Percentiles rank a stretch among this genome's conserved stretches.
These are phyloP conservation scores for Mycena venus DNA, from an alignment of 768 basidiomycete genomes.

Conservation along the genomic window DNA sequence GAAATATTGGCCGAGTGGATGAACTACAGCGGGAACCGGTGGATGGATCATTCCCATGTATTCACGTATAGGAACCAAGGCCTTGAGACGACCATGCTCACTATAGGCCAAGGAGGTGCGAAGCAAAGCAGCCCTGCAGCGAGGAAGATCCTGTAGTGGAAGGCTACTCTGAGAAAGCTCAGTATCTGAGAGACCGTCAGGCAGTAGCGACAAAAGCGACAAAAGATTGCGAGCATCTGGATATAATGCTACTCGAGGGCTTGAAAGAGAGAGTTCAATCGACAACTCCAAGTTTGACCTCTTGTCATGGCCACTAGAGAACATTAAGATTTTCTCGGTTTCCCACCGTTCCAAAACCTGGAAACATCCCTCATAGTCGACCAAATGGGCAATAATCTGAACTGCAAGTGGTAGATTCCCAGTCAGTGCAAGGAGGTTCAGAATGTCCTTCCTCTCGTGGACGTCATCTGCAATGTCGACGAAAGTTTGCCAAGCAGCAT, in stretches of 20 bases:
- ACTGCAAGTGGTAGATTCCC: slow-evolving; percentile 18
- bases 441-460: not conserved
- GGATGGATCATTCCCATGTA: not conserved
- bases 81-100: not conserved
- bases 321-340: not conserved
- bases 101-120: slow-evolving; percentile 7
- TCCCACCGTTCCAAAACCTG: not conserved
- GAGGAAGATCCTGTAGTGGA: not conserved
- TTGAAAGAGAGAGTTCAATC: slow-evolving; percentile 13
- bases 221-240: not conserved
- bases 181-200: slow-evolving; percentile 1
- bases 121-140: not conserved
- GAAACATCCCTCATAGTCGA: not conserved
- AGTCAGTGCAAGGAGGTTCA: not conserved
- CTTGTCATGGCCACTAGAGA: slow-evolving; percentile 5
- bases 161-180: slow-evolving; percentile 1
- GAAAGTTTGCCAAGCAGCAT: slow-evolving; percentile 14
- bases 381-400: slow-evolving; percentile 3
- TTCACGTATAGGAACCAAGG: not conserved
- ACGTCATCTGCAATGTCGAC: too few species aligned
- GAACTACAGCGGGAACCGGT: not conserved
- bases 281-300: slow-evolving; percentile 5
- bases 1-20: not conserved
- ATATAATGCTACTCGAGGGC: not conserved
- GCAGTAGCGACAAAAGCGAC: not conserved